A percentile compares a stretch with the other conserved stretches of the same genome.
Conservation (phyloP, 2,329 filamentous ascomycete species). For the Colletotrichum magnum region DNA sequence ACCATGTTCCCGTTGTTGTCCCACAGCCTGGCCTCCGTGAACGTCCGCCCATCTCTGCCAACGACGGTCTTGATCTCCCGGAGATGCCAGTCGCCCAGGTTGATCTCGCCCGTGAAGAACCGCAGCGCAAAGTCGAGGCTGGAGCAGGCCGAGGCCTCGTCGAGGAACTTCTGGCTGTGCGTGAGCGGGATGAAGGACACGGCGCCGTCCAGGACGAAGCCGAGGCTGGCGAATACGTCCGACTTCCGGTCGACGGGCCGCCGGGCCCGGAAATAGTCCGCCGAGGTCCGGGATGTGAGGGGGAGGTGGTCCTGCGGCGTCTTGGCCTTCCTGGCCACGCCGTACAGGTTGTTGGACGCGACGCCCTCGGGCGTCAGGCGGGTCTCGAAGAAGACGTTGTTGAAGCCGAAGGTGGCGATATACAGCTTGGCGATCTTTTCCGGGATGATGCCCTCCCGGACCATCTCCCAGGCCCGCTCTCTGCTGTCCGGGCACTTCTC, state of each 20-base stretch:
- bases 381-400: constrained; percentile 51
- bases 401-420: constrained; percentile 47
- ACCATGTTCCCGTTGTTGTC: constrained; percentile 59
- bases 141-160: constrained; percentile 59
- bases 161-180: constrained; percentile 58
- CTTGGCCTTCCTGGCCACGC: constrained; percentile 55
- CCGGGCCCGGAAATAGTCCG: constrained; percentile 57
- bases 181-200: constrained; percentile 60
- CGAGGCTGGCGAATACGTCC: constrained; percentile 55
- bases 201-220: constrained; percentile 60
- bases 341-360: constrained; percentile 59
- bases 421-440: constrained; percentile 44
- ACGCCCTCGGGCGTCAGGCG: constrained; percentile 56
- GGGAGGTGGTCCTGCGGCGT: constrained; percentile 47
- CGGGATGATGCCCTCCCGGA: constrained; percentile 45
- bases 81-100: constrained; percentile 59
- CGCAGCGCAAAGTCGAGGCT: constrained; percentile 66
- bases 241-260: constrained; percentile 42
- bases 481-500: constrained; percentile 44
- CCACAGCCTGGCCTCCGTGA: constrained; percentile 60
- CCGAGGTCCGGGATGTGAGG: constrained; percentile 54
- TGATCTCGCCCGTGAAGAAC: constrained; percentile 54
- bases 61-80: constrained; percentile 55
- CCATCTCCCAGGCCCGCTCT: constrained; percentile 39
- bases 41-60: constrained; percentile 59